Evolutionary conservation across 2,329 filamentous ascomycete species (phyloP).

Genomic region (Penicillium sp.): DNA sequence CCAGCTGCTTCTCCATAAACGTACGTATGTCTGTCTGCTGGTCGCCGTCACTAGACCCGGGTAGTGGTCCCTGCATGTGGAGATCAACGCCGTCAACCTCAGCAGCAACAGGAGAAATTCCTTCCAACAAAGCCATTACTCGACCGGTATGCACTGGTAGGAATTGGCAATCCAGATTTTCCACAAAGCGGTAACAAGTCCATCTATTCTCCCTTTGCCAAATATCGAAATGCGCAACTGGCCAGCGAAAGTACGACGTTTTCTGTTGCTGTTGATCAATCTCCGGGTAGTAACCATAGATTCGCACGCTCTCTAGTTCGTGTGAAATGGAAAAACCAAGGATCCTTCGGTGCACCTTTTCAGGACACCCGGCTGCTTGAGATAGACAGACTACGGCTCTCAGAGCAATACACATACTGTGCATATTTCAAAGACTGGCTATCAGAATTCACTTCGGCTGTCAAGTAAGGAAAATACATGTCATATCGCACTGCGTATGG

Average conservation of each 20-base stretch:
- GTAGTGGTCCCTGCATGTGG: background rate
- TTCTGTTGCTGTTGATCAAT: constrained; percentile 14
- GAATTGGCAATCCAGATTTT: background rate
- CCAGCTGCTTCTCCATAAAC: background rate
- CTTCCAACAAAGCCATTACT: background rate
- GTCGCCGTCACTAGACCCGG: background rate
- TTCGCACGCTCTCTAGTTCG: constrained; percentile 19
- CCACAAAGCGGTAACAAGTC: background rate
- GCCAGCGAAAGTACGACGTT: constrained; percentile 14
- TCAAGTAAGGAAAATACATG: background rate
- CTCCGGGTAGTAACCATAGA: constrained; percentile 21
- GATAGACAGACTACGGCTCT: background rate
- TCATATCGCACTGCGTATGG: background rate
- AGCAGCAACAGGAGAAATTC: background rate
- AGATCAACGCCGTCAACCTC: background rate
- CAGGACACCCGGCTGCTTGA: background rate
- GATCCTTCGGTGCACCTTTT: constrained; percentile 19
- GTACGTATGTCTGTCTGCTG: background rate
- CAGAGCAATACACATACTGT: constrained; percentile 5
- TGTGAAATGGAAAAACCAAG: constrained; percentile 21
- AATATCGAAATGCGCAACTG: background rate
- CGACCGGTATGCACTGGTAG: background rate
- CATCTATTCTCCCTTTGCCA: background rate
- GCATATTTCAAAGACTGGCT: background rate
- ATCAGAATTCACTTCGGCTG: background rate